Base-by-base conservation (phyloP, 2,329 filamentous ascomycete genomes). In the Diaporthe helianthi region DNA sequence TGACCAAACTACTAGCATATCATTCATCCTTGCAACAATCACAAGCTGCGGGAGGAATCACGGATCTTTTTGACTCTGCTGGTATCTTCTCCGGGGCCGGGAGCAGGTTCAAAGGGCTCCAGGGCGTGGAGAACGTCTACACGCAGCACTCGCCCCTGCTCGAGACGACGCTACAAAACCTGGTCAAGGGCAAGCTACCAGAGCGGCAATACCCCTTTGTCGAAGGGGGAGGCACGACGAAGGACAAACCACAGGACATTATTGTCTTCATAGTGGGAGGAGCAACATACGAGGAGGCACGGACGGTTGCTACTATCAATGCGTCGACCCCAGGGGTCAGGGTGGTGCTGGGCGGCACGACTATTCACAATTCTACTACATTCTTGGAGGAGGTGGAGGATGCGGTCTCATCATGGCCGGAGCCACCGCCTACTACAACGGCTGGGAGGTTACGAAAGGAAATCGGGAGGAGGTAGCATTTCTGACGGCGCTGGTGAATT, bases 91-190 rank as follows among this genome's bases (percentile, higher is more conserved):
- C 93, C 0, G 93, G 93, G 15, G 94, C 94, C 13, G 87, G 93
- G 47, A 93, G 91, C 76, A 90, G 94, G 6, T 94, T 99, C 79
- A 97, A 97, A 76, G 96, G 96, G 0, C 85, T 99, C 17, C 98
- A 98, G 77, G 96, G 96, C 1, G 96, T 99, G 1, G 97, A 99
- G 79, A 99, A 99, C 75, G 96, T 99, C 33, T 99, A 99, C 79
- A 99, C 96, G 0, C 97, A 99, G 79, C 96, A 99, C 79, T 97
- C 93, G 7, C 94, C 97, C 0, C 86, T 93, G 26, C 81, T 99
- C 19, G 94, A 98, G 79, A 87, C 88, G 29, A 98, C 94, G 0
- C 82, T 99, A 22, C 95, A 98, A 77, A 95, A 95, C 75, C 84
- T 99, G 64, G 94, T 98, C 82, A 98, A 97, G 78, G 97, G 96